These are phyloP conservation scores for Posidonia australis DNA, from an alignment of 106 monocot genomes.

Conservation along the genomic window DNA sequence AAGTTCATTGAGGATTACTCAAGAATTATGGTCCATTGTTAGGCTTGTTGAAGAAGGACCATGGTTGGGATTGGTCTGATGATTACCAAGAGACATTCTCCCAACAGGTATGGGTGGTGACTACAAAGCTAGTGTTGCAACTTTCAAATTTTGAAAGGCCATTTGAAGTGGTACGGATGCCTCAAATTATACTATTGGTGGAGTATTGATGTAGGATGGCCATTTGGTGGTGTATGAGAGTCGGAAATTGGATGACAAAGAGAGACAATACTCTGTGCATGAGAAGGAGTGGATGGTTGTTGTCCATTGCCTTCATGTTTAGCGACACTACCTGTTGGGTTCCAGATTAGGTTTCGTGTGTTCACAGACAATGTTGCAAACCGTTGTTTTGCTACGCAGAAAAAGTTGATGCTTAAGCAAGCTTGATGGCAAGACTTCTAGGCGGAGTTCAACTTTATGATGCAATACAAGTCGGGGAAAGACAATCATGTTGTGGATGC, in stretches of 20 bases:
- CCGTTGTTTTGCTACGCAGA: neutral
- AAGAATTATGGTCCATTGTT: too few species aligned
- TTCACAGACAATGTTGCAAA: neutral
- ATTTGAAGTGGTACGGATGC: neutral
- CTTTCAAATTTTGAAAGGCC: neutral
- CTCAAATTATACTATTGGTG: neutral
- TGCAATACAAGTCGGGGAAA: too few species aligned
- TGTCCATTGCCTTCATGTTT: neutral
- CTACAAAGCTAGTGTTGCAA: too few species aligned
- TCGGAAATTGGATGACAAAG: neutral
- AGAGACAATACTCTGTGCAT: neutral
- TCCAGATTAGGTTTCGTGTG: neutral
- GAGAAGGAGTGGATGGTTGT: neutral
- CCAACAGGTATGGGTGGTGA: too few species aligned
- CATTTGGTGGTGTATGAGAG: neutral
- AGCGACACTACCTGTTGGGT: neutral
- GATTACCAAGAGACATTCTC: too few species aligned
- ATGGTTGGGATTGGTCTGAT: too few species aligned
- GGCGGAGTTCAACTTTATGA: neutral
- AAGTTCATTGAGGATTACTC: too few species aligned
- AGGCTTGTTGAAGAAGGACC: too few species aligned
- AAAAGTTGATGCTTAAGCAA: neutral
- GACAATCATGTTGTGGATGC: too few species aligned
- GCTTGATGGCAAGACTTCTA: neutral
- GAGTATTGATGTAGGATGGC: neutral